Evolutionary conservation across 2,329 filamentous ascomycete genomes (phyloP).

Genomic region (Fusarium sp.): DNA sequence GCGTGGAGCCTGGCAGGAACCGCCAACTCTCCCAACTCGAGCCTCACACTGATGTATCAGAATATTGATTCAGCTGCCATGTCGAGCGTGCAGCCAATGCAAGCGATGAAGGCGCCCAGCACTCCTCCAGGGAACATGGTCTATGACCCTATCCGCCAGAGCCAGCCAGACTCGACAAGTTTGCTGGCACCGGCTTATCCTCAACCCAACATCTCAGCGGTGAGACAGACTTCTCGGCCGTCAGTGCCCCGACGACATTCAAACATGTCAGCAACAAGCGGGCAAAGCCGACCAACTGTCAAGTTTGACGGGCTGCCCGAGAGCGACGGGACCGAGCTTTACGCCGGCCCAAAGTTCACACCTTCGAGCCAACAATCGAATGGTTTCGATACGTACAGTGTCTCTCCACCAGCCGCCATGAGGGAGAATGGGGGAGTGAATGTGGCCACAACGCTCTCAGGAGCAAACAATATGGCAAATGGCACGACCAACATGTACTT

Average conservation of each 20-base stretch:
- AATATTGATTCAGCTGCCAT: slow-evolving; percentile 49
- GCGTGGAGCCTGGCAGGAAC: slow-evolving; percentile 91
- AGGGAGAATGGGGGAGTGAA: slow-evolving; percentile 46
- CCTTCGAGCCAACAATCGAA: slow-evolving; percentile 57
- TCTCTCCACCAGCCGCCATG: slow-evolving; percentile 57
- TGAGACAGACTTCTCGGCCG: slow-evolving; percentile 57
- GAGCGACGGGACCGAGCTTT: slow-evolving; percentile 50
- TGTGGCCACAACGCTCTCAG: slow-evolving; percentile 24
- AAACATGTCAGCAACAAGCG: slow-evolving; percentile 32
- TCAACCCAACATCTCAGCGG: slow-evolving; percentile 61
- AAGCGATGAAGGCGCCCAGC: slow-evolving; percentile 50
- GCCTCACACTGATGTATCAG: slow-evolving; percentile 84
- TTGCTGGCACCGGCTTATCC: slow-evolving; percentile 64
- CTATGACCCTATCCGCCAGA: slow-evolving; percentile 70
- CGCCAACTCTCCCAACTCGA: slow-evolving; percentile 86
- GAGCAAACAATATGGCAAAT: slow-evolving; percentile 20
- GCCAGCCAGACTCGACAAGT: slow-evolving; percentile 60
- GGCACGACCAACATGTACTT: slow-evolving; percentile 42
- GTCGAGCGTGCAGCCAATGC: slow-evolving; percentile 16
- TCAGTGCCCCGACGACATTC: slow-evolving; percentile 43
- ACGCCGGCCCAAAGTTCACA: slow-evolving; percentile 52
- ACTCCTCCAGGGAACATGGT: slow-evolving; percentile 69
- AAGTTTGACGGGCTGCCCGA: slow-evolving; percentile 47
- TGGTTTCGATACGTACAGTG: slow-evolving; percentile 56
- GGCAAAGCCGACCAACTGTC: slow-evolving; percentile 39